Conservation (phyloP, 2,329 filamentous ascomycete genomes). For the Claviceps citrina region DNA sequence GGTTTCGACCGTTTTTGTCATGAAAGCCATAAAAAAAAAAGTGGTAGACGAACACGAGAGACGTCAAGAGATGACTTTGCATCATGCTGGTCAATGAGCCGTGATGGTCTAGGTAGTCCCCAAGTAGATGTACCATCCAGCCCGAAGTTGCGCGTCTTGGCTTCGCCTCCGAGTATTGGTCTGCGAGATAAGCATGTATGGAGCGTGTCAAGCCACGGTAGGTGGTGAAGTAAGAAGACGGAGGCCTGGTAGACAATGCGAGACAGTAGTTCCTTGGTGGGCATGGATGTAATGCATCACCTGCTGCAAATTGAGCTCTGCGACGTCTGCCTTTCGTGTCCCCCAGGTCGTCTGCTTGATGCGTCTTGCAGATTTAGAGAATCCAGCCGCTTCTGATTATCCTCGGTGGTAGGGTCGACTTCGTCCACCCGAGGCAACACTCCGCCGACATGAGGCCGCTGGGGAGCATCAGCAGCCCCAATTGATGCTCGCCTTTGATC, state of each 20-base stretch:
- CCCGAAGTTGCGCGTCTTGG: background rate
- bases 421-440: slow-evolving; percentile 49
- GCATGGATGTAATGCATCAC: slow-evolving; percentile 20
- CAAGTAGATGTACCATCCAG: background rate
- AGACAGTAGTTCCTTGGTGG: background rate
- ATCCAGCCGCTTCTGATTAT: slow-evolving; percentile 75
- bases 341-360: slow-evolving; percentile 37
- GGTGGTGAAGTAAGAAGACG: background rate
- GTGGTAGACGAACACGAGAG: background rate
- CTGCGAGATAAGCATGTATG: background rate
- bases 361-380: slow-evolving; percentile 81
- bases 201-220: background rate
- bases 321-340: slow-evolving; percentile 46
- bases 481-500: slow-evolving; percentile 43
- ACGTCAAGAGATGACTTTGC: background rate
- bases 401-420: slow-evolving; percentile 62
- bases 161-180: background rate
- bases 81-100: background rate
- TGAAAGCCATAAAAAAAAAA: slow-evolving; percentile 5
- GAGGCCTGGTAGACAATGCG: background rate
- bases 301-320: slow-evolving; percentile 38
- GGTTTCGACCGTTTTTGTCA: slow-evolving; percentile 6
- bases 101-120: background rate
- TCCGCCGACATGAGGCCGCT: slow-evolving; percentile 22
- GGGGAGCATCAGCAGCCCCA: slow-evolving; percentile 17